Base-by-base conservation (phyloP, 2,329 filamentous ascomycete genomes). In the Exophiala bonariae region DNA sequence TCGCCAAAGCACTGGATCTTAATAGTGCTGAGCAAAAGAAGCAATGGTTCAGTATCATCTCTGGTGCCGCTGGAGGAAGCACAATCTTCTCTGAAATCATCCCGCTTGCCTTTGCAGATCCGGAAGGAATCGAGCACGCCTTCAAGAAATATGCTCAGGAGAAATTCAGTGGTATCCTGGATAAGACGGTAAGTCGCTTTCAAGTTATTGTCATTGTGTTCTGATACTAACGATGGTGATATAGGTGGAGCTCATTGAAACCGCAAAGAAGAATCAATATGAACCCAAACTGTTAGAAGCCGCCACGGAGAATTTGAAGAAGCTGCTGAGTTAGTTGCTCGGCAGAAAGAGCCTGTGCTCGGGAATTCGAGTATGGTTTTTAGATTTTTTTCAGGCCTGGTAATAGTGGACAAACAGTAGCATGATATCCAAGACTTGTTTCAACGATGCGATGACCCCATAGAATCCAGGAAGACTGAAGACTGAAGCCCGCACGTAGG, bases 11-110 rank as follows among this genome's bases (percentile, higher is more conserved):
- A 10, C 42, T 57, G 18, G 55, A 57, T 32, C 41, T 57, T 13
- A 52, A 52, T 43, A 41, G 47, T 10, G 43, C 47, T 3, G 44
- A 56, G 41, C 57, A 59, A 36, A 49, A 47, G 34, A 47, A 53
- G 18, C 56, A 51, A 41, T 58, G 57, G 53, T 58, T 55, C 37
- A 54, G 41, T 34, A 49, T 59, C 35, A 59, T 59, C 36, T 41
- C 57, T 16, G 57, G 57, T 20, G 57, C 57, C 11, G 57, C 57
- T 9, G 57, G 57, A 37, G 57, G 50, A 18, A 54, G 46, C 44
- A 55, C 55, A 32, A 46, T 58, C 32, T 59, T 59, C 40, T 51
- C 52, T 20, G 55, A 58, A 20, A 50, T 58, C n/a, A 55, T 58
- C 18, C 57, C 55, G 4, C 39, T 41, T 13, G 52, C 50, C 2